A percentile compares a stretch with the other conserved stretches of the same genome.
phyloP scores from a whole-genome alignment of 805 yeast species.

The Starmerella asiatica region DNA sequence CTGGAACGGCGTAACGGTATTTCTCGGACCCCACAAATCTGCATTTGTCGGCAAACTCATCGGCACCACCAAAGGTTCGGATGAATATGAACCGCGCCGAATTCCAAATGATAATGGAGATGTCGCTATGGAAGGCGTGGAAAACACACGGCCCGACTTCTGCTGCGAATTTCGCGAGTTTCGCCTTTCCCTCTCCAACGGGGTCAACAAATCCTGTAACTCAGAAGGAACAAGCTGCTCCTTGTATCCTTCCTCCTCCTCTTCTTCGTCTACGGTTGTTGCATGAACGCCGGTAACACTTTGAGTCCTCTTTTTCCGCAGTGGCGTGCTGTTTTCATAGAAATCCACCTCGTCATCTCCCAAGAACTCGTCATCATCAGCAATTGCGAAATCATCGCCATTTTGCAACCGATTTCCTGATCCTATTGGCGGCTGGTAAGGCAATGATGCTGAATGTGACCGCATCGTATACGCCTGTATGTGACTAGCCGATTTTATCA shows the following conservation, averaged over 20 bases:
- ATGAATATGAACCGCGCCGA: slow-evolving; percentile 4
- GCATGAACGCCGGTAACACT: neutral
- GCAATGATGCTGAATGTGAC: neutral
- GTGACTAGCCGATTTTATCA: neutral
- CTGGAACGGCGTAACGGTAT: slow-evolving; percentile 2
- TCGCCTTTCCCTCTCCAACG: slow-evolving; percentile 63
- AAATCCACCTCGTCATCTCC: neutral
- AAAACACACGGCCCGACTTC: slow-evolving; percentile 12
- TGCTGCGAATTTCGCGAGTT: slow-evolving; percentile 34
- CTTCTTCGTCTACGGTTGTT: slow-evolving; percentile 23
- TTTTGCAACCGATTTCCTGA: neutral
- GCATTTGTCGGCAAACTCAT: neutral
- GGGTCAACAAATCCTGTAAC: slow-evolving; percentile 66
- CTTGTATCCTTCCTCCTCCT: slow-evolving; percentile 36
- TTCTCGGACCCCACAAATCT: slow-evolving; percentile 9
- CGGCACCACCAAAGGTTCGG: neutral
- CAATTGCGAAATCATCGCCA: slow-evolving; percentile 28
- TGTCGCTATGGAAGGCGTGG: slow-evolving; percentile 7
- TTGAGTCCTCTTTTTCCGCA: neutral
- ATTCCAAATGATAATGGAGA: slow-evolving; percentile 1
- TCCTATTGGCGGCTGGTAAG: neutral
- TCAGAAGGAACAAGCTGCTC: slow-evolving; percentile 77
- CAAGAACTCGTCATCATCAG: slow-evolving; percentile 27
- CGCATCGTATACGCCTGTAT: neutral
- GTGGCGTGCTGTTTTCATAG: neutral